Conservation (phyloP, 257 asterid species). For the Solanum sejunctum region DNA sequence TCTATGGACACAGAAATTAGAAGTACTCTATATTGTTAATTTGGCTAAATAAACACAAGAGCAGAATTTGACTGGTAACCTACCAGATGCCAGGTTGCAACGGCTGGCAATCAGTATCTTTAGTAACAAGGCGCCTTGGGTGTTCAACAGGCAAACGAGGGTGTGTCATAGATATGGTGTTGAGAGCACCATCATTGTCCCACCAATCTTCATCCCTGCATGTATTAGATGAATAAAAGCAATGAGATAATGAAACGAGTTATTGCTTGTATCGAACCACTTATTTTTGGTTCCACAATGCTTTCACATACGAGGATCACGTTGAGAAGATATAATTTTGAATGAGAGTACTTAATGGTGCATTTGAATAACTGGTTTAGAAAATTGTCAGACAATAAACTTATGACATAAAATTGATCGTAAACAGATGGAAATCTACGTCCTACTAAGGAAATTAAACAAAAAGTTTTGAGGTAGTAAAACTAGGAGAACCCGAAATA, state of each 20-base stretch:
- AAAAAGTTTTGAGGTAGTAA: background rate
- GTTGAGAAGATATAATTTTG: background rate
- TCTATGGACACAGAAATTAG: background rate
- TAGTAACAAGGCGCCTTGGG: constrained; percentile 41
- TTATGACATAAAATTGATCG: background rate
- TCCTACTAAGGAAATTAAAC: background rate
- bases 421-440: background rate
- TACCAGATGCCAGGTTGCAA: constrained; percentile 90
- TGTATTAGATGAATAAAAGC: background rate
- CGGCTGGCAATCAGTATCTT: constrained; percentile 82
- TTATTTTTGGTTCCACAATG: background rate
- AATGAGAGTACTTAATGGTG: background rate
- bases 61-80: constrained; percentile 3
- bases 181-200: constrained; percentile 97
- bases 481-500: background rate
- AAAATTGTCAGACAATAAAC: background rate
- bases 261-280: background rate
- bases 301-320: background rate
- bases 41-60: background rate
- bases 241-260: background rate
- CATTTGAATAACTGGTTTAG: background rate
- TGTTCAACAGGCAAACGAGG: constrained; percentile 91
- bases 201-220: constrained; percentile 96
- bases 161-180: constrained; percentile 96
- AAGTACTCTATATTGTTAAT: background rate